phyloP scores from a whole-genome alignment of 2,329 filamentous ascomycete species.

The Zopfia rhizophila region DNA sequence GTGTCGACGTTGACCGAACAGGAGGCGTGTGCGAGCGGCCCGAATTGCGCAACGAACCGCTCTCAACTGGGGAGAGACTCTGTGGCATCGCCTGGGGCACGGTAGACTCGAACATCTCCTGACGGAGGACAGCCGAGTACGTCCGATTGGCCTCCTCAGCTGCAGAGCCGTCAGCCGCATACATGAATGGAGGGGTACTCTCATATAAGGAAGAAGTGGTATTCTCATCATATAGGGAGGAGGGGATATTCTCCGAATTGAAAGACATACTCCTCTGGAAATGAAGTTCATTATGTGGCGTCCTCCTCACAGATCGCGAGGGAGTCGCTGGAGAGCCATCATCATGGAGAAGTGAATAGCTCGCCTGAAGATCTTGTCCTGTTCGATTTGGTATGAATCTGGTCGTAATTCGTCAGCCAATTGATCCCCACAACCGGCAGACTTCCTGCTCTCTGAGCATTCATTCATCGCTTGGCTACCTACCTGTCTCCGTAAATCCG shows the following conservation, averaged over 20 bases:
- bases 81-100: slow-evolving; percentile 82
- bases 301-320: slow-evolving; percentile 83
- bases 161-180: slow-evolving; percentile 45
- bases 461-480: slow-evolving; percentile 26
- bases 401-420: slow-evolving; percentile 15
- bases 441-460: not conserved
- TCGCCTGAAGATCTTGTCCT: slow-evolving; percentile 91
- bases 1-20: slow-evolving; percentile 67
- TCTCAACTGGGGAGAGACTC: slow-evolving; percentile 62
- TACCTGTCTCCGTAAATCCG: slow-evolving; percentile 69
- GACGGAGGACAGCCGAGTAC: slow-evolving; percentile 86
- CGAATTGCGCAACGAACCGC: slow-evolving; percentile 68
- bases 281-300: slow-evolving; percentile 88
- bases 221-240: not conserved
- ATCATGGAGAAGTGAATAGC: slow-evolving; percentile 90
- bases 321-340: slow-evolving; percentile 93
- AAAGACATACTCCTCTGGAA: slow-evolving; percentile 95
- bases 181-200: too few species aligned
- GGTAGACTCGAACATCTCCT: slow-evolving; percentile 90
- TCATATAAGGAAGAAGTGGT: slow-evolving; percentile 1
- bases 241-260: too few species aligned
- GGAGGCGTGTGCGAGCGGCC: slow-evolving; percentile 85
- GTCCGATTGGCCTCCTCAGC: slow-evolving; percentile 95
- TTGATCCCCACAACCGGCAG: not conserved
- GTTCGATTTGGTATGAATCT: slow-evolving; percentile 96